These are phyloP conservation scores for Stemphylium vesicarium DNA, from an alignment of 2,329 filamentous ascomycete genomes.

Conservation along the genomic window DNA sequence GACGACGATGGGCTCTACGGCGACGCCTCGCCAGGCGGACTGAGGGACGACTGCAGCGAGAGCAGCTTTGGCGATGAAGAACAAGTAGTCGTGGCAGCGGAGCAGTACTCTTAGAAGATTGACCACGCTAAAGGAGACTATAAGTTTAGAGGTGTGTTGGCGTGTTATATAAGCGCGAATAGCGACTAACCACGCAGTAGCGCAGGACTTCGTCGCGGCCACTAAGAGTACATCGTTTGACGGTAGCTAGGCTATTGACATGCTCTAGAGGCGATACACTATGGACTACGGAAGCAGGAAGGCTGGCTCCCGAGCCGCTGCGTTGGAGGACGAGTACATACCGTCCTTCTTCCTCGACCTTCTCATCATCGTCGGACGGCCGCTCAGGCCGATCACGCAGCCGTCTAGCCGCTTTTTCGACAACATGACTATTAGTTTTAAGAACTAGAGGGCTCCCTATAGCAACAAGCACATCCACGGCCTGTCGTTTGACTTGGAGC, in stretches of 20 bases:
- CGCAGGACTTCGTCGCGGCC: too few species aligned
- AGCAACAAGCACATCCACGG: too few species aligned
- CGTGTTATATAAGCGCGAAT: too few species aligned
- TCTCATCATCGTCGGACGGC: constrained; percentile 5
- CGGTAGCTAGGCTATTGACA: too few species aligned
- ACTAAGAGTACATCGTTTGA: too few species aligned
- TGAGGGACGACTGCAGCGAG: constrained; percentile 1
- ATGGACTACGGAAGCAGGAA: constrained; percentile 8
- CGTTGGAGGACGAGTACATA: neutral
- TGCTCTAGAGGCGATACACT: neutral
- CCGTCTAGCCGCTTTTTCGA: too few species aligned
- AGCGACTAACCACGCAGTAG: too few species aligned
- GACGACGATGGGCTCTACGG: neutral
- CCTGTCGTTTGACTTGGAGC: too few species aligned
- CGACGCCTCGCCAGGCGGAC: neutral
- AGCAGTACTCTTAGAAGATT: constrained; percentile 14
- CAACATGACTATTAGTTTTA: too few species aligned
- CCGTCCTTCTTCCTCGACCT: constrained; percentile 5
- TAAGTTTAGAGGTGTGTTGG: too few species aligned
- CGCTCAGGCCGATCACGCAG: neutral
- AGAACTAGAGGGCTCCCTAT: too few species aligned
- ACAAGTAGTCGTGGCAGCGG: constrained; percentile 6
- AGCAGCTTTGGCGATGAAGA: constrained; percentile 11
- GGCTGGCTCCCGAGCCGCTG: neutral
- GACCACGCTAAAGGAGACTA: constrained; percentile 1